phyloP scores from a whole-genome alignment of 1,139 yeast species.

The Sugiyamaella neomexicana region DNA sequence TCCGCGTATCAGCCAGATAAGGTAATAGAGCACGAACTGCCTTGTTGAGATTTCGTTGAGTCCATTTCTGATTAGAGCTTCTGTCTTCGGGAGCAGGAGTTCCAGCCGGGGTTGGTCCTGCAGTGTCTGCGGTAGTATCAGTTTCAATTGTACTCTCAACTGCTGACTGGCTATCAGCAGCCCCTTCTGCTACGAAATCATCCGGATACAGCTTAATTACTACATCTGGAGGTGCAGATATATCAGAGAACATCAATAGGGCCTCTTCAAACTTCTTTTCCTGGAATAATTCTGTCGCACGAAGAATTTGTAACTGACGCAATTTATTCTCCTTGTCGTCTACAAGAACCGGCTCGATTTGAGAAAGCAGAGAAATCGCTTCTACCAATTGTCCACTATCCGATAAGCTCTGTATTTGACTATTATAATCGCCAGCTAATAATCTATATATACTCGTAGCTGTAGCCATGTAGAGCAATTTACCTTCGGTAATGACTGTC shows the following conservation, averaged over 20 bases:
- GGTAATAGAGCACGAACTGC: constrained; percentile 57
- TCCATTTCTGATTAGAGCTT: background rate
- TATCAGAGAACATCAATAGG: constrained; percentile 50
- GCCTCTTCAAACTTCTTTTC: constrained; percentile 43
- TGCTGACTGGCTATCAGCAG: background rate
- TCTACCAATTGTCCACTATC: constrained; percentile 37
- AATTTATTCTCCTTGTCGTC: constrained; percentile 42
- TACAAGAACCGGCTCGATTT: constrained; percentile 39
- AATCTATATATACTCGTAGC: constrained; percentile 34
- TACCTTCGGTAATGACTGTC: constrained; percentile 26
- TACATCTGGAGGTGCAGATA: constrained; percentile 57
- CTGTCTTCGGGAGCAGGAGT: background rate
- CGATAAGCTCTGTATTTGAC: constrained; percentile 37
- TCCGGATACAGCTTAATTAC: constrained; percentile 51
- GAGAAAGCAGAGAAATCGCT: constrained; percentile 47
- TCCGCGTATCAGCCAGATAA: constrained; percentile 53
- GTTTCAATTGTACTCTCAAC: background rate
- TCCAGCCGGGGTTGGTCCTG: background rate
- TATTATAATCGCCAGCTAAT: constrained; percentile 34
- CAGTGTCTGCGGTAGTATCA: background rate
- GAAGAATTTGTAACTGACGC: constrained; percentile 48
- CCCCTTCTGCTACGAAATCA: constrained; percentile 25
- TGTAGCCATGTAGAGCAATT: constrained; percentile 32
- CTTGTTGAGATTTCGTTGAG: constrained; percentile 31
- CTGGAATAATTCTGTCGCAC: constrained; percentile 44